phyloP scores from a whole-genome alignment of 208 protist genomes.

The Trypanosoma mega region DNA sequence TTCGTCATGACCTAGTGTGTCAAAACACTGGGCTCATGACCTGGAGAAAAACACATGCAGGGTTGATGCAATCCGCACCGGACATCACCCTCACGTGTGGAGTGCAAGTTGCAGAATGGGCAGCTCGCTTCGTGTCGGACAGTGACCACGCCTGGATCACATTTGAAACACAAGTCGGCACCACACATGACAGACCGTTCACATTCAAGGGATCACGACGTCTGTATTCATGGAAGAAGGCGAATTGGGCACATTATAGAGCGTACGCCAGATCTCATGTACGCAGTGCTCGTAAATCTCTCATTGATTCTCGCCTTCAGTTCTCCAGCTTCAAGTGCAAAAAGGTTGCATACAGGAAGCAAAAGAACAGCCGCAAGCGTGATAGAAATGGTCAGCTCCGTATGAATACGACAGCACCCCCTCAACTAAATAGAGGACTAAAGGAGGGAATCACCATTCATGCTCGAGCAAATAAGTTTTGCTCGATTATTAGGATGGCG shows the following conservation, averaged over 20 bases:
- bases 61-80: slow-evolving; percentile 10
- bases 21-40: too few species aligned
- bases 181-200: background rate
- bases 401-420: too few species aligned
- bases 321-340: too few species aligned
- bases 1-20: too few species aligned
- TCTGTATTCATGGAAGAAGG: slow-evolving; percentile 19
- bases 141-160: slow-evolving; percentile 19
- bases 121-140: background rate
- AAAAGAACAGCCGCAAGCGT: too few species aligned
- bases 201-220: background rate
- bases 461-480: too few species aligned
- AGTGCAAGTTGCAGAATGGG: background rate
- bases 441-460: too few species aligned
- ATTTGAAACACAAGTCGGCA: slow-evolving; percentile 5
- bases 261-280: background rate
- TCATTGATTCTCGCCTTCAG: too few species aligned
- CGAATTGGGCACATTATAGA: slow-evolving; percentile 1
- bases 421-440: too few species aligned
- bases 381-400: too few species aligned
- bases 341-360: too few species aligned
- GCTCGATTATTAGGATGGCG: background rate
- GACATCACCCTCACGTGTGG: slow-evolving; percentile 5
- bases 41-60: too few species aligned
- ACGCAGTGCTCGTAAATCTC: background rate